Conservation (phyloP, 495 filamentous ascomycete species). For the Podospora pseudoanserina region DNA sequence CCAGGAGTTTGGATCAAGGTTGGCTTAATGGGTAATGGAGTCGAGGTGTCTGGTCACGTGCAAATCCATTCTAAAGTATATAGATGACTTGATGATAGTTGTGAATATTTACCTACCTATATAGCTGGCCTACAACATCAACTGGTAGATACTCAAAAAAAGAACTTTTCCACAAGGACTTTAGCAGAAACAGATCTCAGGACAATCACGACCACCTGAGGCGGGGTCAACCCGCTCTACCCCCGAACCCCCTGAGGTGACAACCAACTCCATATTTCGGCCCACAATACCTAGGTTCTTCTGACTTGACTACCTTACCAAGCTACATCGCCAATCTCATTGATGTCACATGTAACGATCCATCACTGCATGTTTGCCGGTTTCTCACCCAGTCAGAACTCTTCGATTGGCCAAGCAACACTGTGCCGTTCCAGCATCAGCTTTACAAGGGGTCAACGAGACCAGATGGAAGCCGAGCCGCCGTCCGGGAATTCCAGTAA, state of each 20-base stretch:
- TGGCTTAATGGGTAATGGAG: background rate
- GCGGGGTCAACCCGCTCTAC: background rate
- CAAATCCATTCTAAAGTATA: too few species aligned
- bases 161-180: too few species aligned
- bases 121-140: too few species aligned
- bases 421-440: background rate
- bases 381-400: too few species aligned
- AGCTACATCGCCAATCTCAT: background rate
- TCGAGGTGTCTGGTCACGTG: too few species aligned
- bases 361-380: too few species aligned
- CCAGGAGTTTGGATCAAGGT: background rate
- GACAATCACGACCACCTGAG: background rate
- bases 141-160: too few species aligned
- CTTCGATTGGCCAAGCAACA: background rate
- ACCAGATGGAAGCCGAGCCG: background rate
- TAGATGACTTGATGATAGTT: too few species aligned
- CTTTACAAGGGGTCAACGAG: background rate
- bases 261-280: background rate
- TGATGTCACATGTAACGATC: background rate
- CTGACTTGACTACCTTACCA: too few species aligned
- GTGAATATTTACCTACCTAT: too few species aligned
- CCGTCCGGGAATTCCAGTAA: background rate
- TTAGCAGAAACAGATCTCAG: background rate
- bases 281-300: too few species aligned
- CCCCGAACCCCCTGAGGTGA: background rate